phyloP scores from a whole-genome alignment of 345 rosid species.

The Gossypioides kirkii region DNA sequence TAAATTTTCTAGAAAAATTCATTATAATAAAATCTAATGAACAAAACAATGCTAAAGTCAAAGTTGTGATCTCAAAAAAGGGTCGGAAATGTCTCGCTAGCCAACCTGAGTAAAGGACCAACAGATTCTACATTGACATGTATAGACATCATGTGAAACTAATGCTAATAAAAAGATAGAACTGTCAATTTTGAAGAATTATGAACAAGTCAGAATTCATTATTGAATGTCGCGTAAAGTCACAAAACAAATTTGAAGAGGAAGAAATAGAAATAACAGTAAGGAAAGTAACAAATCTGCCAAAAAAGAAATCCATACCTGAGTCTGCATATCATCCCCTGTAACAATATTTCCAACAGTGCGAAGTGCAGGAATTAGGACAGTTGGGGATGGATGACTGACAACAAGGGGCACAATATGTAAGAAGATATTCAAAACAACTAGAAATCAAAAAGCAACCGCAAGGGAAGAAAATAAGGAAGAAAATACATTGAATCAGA shows the following conservation, averaged over 20 bases:
- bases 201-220: not conserved
- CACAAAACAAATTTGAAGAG: not conserved
- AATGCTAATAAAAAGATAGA: not conserved
- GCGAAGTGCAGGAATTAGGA: conserved; percentile 75
- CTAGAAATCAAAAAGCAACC: not conserved
- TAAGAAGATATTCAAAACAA: conserved; percentile 7
- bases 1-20: not conserved
- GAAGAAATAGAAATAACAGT: not conserved
- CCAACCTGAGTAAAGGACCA: not conserved
- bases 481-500: not conserved
- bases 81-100: not conserved
- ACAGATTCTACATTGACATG: not conserved
- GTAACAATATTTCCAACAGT: conserved; percentile 81
- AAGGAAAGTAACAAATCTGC: not conserved
- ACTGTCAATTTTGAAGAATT: not conserved
- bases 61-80: not conserved
- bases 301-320: conserved; percentile 25
- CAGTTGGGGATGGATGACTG: conserved; percentile 64
- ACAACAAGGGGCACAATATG: not conserved
- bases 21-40: not conserved
- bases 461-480: not conserved
- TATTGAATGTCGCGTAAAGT: not conserved
- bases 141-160: not conserved
- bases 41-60: not conserved
- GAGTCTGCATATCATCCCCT: conserved; percentile 75